phyloP scores from a whole-genome alignment of 202 grass and related monocot species.

The Schoenoplectus triqueter region DNA sequence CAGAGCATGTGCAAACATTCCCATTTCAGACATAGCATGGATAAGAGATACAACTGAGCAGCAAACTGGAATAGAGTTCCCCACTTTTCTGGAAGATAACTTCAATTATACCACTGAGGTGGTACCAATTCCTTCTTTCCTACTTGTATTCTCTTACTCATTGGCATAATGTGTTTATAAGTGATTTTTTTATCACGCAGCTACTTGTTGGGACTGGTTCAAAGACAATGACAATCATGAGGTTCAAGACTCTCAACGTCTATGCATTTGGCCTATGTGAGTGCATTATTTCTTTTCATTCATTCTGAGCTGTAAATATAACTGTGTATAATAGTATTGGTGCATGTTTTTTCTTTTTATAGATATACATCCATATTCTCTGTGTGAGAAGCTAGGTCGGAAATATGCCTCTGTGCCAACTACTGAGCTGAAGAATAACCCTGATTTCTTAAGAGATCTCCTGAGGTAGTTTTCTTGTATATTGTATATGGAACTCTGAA shows the following conservation, averaged over 20 bases:
- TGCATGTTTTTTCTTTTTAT: constrained; percentile 32
- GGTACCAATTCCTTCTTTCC: constrained; percentile 14
- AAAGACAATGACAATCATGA: constrained; percentile 88
- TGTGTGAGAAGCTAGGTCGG: constrained; percentile 83
- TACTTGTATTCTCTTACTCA: constrained; percentile 15
- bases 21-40: constrained; percentile 58
- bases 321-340: constrained; percentile 24
- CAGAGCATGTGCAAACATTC: constrained; percentile 54
- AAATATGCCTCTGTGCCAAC: constrained; percentile 88
- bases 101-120: constrained; percentile 65
- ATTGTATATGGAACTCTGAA: neutral
- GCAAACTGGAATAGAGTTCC: constrained; percentile 98
- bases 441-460: constrained; percentile 92
- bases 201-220: constrained; percentile 90
- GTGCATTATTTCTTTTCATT: constrained; percentile 38
- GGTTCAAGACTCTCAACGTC: constrained; percentile 75
- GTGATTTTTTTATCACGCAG: constrained; percentile 48
- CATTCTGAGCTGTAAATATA: neutral
- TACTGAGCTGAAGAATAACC: constrained; percentile 60
- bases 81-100: constrained; percentile 67
- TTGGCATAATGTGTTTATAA: constrained; percentile 22
- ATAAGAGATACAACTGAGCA: constrained; percentile 78
- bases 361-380: constrained; percentile 84
- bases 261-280: constrained; percentile 99
- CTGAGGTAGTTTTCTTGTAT: constrained; percentile 58